Evolutionary conservation across 306 rosid species (phyloP), one percentile per base, ranked within the genome.

Genomic region (Canavalia gladiata): DNA sequence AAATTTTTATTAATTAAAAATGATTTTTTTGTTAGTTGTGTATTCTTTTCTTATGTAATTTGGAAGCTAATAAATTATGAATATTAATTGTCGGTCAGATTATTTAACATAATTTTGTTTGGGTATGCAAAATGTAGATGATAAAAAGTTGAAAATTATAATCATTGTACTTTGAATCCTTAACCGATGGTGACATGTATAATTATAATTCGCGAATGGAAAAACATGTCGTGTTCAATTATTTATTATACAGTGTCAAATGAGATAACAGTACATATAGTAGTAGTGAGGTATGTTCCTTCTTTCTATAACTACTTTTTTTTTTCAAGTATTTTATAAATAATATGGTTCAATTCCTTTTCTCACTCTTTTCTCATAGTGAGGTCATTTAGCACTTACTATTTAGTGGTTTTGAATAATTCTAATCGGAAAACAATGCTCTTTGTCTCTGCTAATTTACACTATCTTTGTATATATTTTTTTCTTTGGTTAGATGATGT

Each of bases 311-410:
- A 3, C 18, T 42, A 42, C 29, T 31, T 25, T 49, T 47, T 0
- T 2, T 47, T 69, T 18, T 18, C 37, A 67, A 25, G 45, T 68
- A 46, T 42, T 68, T 7, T 8, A 18, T 18, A 18, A 18, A 18
- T 18, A 18, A 18, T 18, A 18, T 18, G 25, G 25, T 46, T 7
- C 50, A 46, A 5, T 46, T 8, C 6, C 6, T 46, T 4, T 5
- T 46, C 13, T 70, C 74, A 18, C 63, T 56, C 39, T 56, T 84
- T 31, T 79, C 65, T 69, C 82, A 75, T 28, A 31, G 79, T 87
- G 91, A 83, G 82, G 87, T 92, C 94, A 86, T 75, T 78, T 30
- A 56, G 74, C 88, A 85, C 91, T 81, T 39, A 30, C 77, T 7
- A 18, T 67, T 57, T 67, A 79, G 82, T 81, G 85, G 81, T 75